Conservation (phyloP, 371 early-diverging fungal genomes). For the Phascolomyces articulosus region DNA sequence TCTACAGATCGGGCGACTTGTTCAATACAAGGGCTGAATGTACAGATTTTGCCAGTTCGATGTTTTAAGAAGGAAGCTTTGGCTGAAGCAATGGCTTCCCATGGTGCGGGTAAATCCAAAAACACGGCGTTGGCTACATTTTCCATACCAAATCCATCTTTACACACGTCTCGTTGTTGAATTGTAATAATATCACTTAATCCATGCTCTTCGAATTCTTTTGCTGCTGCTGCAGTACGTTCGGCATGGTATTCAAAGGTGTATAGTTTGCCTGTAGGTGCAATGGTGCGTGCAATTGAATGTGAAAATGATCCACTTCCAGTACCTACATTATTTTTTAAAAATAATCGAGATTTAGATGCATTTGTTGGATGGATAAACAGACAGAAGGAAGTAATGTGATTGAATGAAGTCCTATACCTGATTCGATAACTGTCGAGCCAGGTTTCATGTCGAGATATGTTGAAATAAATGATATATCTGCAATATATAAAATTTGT, state of each 20-base stretch:
- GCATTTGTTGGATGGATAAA: too few relatives aligned
- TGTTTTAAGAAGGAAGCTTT: constrained; percentile 81
- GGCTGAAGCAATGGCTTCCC: constrained; percentile 89
- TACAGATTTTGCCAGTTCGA: constrained; percentile 83
- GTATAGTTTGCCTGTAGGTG: constrained; percentile 85
- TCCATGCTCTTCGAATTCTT: constrained; percentile 85
- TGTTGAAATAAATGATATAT: constrained; percentile 86
- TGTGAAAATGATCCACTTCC: constrained; percentile 97
- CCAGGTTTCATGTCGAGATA: constrained; percentile 88
- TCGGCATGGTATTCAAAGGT: constrained; percentile 94
- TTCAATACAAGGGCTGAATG: constrained; percentile 96
- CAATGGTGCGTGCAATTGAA: constrained; percentile 86
- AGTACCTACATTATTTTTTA: constrained; percentile 61
- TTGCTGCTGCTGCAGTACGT: constrained; percentile 68
- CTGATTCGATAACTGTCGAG: constrained; percentile 87
- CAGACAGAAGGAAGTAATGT: too few relatives aligned
- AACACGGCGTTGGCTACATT: constrained; percentile 88
- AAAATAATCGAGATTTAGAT: too few relatives aligned
- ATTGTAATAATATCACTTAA: constrained; percentile 68
- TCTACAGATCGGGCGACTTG: constrained; percentile 85
- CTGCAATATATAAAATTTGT: constrained; percentile 93
- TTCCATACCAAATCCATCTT: constrained; percentile 83
- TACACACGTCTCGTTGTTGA: constrained; percentile 88
- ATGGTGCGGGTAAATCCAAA: constrained; percentile 95
- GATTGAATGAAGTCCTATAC: constrained; percentile 28